These are phyloP conservation scores for Fusarium globosum DNA, from an alignment of 2,329 filamentous ascomycete species.

Conservation along the genomic window DNA sequence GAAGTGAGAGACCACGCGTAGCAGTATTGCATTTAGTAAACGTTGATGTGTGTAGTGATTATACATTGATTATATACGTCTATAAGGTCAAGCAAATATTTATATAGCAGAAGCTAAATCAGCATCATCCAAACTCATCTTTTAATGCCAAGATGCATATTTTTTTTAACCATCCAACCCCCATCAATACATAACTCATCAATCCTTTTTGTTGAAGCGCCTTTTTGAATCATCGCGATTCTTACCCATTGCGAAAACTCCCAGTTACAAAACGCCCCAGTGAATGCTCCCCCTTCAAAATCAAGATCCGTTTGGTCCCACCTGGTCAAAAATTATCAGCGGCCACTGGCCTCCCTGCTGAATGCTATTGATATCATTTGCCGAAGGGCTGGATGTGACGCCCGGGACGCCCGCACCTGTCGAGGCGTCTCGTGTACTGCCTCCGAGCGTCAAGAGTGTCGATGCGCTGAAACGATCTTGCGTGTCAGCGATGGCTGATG, in stretches of 20 bases:
- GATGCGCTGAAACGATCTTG: constrained; percentile 63
- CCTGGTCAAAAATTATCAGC: constrained; percentile 48
- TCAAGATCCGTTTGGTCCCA: constrained; percentile 41
- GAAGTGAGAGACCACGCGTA: not conserved
- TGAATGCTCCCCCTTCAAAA: constrained; percentile 33
- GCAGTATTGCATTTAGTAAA: accelerated
- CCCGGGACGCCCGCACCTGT: constrained; percentile 29
- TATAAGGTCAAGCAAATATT: constrained; percentile 15
- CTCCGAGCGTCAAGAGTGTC: constrained; percentile 60
- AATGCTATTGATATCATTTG: constrained; percentile 45
- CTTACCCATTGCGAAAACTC: constrained; percentile 13
- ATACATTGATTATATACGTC: constrained; percentile 32
- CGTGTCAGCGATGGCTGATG: constrained; percentile 60
- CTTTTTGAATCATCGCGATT: constrained; percentile 7
- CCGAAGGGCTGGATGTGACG: constrained; percentile 27
- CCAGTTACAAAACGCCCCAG: constrained; percentile 23
- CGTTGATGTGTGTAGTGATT: not conserved
- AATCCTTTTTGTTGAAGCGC: constrained; percentile 1
- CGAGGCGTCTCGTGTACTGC: constrained; percentile 38
- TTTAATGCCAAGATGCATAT: constrained; percentile 14
- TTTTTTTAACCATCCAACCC: not conserved
- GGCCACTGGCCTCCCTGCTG: constrained; percentile 48
- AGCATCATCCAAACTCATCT: constrained; percentile 1
- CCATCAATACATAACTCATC: constrained; percentile 32
- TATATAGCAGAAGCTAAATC: constrained; percentile 10